These are phyloP conservation scores for Dryas integrifolia DNA, from an alignment of 331 rosid species.

Conservation along the genomic window DNA sequence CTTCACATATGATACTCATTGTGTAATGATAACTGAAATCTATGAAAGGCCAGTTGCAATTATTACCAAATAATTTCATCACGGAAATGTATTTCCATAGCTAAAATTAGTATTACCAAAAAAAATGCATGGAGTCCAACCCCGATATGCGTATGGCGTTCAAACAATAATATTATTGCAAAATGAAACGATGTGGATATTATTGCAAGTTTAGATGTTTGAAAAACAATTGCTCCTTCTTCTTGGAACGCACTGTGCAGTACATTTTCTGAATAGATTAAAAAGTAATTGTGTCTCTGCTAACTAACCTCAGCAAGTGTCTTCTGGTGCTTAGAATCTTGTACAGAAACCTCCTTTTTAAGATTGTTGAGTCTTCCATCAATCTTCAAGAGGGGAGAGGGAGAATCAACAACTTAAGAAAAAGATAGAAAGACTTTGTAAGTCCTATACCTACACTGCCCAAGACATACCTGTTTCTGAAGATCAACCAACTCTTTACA, in stretches of 20 bases:
- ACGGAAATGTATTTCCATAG: not conserved
- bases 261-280: not conserved
- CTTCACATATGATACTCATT: not conserved
- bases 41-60: not conserved
- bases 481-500: slow-evolving; percentile 90
- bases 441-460: not conserved
- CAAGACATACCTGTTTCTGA: slow-evolving; percentile 71
- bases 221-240: not conserved
- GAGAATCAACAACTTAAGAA: slow-evolving; percentile 14
- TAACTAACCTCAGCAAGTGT: slow-evolving; percentile 81
- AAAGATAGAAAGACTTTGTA: slow-evolving; percentile 3
- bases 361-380: slow-evolving; percentile 81
- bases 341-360: slow-evolving; percentile 82
- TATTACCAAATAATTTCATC: not conserved
- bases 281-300: not conserved
- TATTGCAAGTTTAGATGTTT: not conserved
- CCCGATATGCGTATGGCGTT: not conserved
- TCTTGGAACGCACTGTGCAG: not conserved
- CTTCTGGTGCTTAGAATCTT: slow-evolving; percentile 90
- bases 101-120: not conserved
- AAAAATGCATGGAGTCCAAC: not conserved
- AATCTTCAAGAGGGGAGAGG: slow-evolving; percentile 45
- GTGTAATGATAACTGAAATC: not conserved
- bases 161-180: not conserved
- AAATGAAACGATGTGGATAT: not conserved